Base-by-base conservation (phyloP, 305 asterid species). In the Fraxinus sp. region DNA sequence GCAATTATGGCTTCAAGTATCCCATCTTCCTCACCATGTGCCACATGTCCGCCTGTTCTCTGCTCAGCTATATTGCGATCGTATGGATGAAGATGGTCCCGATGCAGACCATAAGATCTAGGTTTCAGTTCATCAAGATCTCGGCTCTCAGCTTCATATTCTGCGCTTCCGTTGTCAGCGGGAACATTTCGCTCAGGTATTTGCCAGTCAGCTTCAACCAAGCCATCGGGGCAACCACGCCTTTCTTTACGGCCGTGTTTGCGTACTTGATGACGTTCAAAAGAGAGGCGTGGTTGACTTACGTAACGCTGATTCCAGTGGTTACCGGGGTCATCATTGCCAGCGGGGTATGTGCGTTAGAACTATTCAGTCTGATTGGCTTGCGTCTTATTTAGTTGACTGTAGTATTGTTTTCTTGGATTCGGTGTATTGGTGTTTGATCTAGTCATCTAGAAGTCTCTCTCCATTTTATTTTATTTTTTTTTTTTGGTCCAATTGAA, bases 181-280 rank as follows among this genome's bases (percentile, higher is more conserved):
- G 97, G 9, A 93, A 93, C 79, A 81, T 91, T 70, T 93, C 97
- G 36, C 92, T 93, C 16, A 89, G 86, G 82, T 93, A 88, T 83
- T 88, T 93, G 89, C 97, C 97, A 0, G 94, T 93, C 41, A 90
- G 94, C 79, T 93, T 91, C 74, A 93, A 90, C 85, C 97, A 93
- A 86, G 97, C 97, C 32, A 87, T 93, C 71, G 97, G 97, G 44
- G 97, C 97, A 44, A 93, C 97, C 8, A 93, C 97, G 37, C 97
- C 97, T 0, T 93, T 93, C 78, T 93, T 91, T 71, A 93, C 97
- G 3, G 97, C 97, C 0, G 91, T 93, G 0, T 93, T 93, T 80
- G 97, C 97, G 39, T 91, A 90, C 30, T 7, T 91, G 82, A 91
- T 93, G 88, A 93, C 92, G 11, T 41, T 90, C n/a, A 93, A 91